Base-by-base conservation (phyloP, 768 basidiomycete genomes). In the Amanita rimosa region DNA sequence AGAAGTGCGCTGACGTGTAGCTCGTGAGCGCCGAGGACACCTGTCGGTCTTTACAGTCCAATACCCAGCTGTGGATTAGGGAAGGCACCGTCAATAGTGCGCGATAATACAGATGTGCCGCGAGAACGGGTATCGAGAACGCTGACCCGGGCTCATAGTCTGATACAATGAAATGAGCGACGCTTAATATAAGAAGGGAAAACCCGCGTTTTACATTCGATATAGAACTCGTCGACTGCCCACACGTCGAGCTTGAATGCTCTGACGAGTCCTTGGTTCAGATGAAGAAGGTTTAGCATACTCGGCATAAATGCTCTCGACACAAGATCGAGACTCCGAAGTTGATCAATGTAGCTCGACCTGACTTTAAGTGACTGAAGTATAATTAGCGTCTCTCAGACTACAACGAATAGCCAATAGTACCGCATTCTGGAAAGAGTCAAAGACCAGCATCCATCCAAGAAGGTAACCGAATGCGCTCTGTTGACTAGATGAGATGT, bases 81-180 rank as follows among this genome's bases (percentile, higher is more conserved):
- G 91, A 85, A 0, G 96, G 92, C 13, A 95, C 74, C 7, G 80
- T 79, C 7, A 86, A 73, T 10, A 98, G 74, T 1, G 91, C 78
- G 22, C 89, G 85, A 61, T 94, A 93, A 64, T 87, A 96, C 11
- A 95, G 70, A 55, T 97, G 89, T 0, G 90, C 89, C 3, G 88
- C 80, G 5, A 97, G 67, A 4, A 94, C 68, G 7, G 71, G 75
- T 34, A 83, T 64, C 52, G 78, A 73, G 50, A 78, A 64, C 0
- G 67, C 50, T 4, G 70, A 67, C 8, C 70, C 74, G 0, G 75
- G 63, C 54, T 84, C 75, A 44, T 81, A 83, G 19, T 76, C 84
- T 87, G 55, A 48, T n/a, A 44, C 44, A 21, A 29, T 52, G 17
- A 51, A 48, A 16, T 24, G 31, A 17, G 19, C 19, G 34, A 9